Evolutionary conservation across 2,329 filamentous ascomycete species (phyloP).

Genomic region (Ophiobolus disseminans): DNA sequence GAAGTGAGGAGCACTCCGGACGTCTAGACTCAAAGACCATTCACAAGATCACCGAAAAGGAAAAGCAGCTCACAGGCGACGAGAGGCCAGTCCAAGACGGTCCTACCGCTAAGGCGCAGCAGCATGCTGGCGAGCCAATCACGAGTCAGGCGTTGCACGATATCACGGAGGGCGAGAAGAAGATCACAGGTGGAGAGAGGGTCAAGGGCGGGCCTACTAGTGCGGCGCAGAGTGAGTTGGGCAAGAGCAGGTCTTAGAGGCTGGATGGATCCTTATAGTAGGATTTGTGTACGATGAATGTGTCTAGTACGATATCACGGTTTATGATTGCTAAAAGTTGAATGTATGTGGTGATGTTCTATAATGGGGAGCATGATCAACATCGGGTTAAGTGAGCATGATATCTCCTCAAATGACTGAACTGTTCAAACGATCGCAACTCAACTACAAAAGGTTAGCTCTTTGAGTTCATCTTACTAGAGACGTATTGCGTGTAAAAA

Average conservation of each 20-base stretch:
- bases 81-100: conserved; percentile 28
- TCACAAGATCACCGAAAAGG: conserved; percentile 38
- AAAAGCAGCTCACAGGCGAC: conserved; percentile 37
- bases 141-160: conserved; percentile 40
- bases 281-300: neutral
- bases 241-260: conserved; percentile 34
- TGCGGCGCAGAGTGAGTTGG: conserved; percentile 42
- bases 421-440: too few relatives aligned
- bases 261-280: neutral
- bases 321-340: too few relatives aligned
- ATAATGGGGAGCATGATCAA: too few relatives aligned
- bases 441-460: too few relatives aligned
- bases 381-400: too few relatives aligned
- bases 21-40: conserved; percentile 35
- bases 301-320: too few relatives aligned
- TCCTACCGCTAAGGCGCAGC: conserved; percentile 39
- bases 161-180: conserved; percentile 45
- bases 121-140: conserved; percentile 38
- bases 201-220: conserved; percentile 40
- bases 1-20: conserved; percentile 18
- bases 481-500: too few relatives aligned
- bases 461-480: too few relatives aligned
- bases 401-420: too few relatives aligned
- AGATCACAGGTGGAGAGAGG: conserved; percentile 40
- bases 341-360: too few relatives aligned